Base-by-base conservation (phyloP, 2,329 filamentous ascomycete species). In the Byssochlamys sp. region DNA sequence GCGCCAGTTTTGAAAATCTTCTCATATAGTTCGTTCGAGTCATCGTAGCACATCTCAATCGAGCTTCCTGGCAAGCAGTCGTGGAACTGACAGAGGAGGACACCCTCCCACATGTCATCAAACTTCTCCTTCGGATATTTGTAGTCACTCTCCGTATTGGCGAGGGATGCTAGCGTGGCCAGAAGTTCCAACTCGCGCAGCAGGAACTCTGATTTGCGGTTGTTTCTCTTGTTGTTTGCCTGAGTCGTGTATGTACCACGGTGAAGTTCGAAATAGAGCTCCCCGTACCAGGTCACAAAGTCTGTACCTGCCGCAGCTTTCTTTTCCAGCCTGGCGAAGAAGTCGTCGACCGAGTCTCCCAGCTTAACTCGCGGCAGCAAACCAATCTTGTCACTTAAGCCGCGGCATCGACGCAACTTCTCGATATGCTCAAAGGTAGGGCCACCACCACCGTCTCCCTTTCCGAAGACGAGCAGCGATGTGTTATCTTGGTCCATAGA, bases 41-140 rank as follows among this genome's bases (percentile, higher is more conserved):
- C 94, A 71, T 95, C 90, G 67, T 97, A 97, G 73, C 91, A 96
- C 91, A 97, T 96, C 72, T 95, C 91, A 65, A 99, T 97, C 33
- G 85, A 89, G 69, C 90, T 96, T 57, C 94, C 94, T 0, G 94
- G 94, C 55, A 99, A 80, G 70, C 94, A 97, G 70, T 99, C 94
- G 63, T 99, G 94, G 80, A 99, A 99, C 68, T 99, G 94, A 64
- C 92, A 97, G 27, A 97, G 83, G 26, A 97, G 80, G 2, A 92
- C 87, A 57, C 83, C 81, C 77, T 97, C 92, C 94, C 94, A 99
- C 85, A 99, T 95, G 58, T 87, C 82, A 69, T 99, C 94, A 57
- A 99, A 86, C n/a, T 94, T 85, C 69, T 88, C 84, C 75, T 95
- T 96, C 9, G 94, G 94, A 70, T 97, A 99, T 67, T 87, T 88